A percentile compares a stretch with the other conserved stretches of the same genome.
Conservation (phyloP, 2,329 filamentous ascomycete genomes). For the Fusarium sp. region DNA sequence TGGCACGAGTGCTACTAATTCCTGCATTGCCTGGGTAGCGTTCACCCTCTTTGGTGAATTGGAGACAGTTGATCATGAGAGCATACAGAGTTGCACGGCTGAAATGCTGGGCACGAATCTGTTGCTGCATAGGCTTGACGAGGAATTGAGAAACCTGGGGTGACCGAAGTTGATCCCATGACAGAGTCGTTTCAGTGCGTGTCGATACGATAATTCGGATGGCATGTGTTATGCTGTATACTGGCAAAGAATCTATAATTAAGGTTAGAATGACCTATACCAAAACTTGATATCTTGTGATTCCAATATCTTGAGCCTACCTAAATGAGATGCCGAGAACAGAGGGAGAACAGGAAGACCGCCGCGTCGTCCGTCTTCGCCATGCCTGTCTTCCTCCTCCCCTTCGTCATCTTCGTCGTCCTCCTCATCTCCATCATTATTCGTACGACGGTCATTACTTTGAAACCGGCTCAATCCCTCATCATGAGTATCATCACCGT, state of each 20-base stretch:
- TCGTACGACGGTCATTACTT: slow-evolving; percentile 37
- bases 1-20: slow-evolving; percentile 82
- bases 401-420: slow-evolving; percentile 55
- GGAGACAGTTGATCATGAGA: slow-evolving; percentile 90
- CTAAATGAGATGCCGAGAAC: slow-evolving; percentile 81
- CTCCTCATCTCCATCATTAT: slow-evolving; percentile 58
- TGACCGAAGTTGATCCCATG: slow-evolving; percentile 95
- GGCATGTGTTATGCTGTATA: slow-evolving; percentile 90
- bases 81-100: slow-evolving; percentile 88
- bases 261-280: slow-evolving; percentile 6
- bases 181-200: slow-evolving; percentile 88
- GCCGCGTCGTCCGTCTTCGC: slow-evolving; percentile 42
- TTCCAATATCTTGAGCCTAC: slow-evolving; percentile 53
- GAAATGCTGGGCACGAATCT: slow-evolving; percentile 84
- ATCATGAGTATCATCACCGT: slow-evolving; percentile 53
- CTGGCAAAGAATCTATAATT: slow-evolving; percentile 78
- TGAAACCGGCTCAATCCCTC: slow-evolving; percentile 43
- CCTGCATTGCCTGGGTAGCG: slow-evolving; percentile 85
- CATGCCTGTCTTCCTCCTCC: slow-evolving; percentile 55
- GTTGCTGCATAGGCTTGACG: slow-evolving; percentile 92
- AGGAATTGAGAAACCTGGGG: slow-evolving; percentile 96
- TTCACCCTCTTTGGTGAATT: slow-evolving; percentile 89
- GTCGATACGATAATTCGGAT: slow-evolving; percentile 86
- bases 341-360: slow-evolving; percentile 70
- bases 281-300: neutral